Evolutionary conservation across 163 green algal species (phyloP), one percentile per base, ranked within the genome.

Genomic region (Chlorella variabilis): DNA sequence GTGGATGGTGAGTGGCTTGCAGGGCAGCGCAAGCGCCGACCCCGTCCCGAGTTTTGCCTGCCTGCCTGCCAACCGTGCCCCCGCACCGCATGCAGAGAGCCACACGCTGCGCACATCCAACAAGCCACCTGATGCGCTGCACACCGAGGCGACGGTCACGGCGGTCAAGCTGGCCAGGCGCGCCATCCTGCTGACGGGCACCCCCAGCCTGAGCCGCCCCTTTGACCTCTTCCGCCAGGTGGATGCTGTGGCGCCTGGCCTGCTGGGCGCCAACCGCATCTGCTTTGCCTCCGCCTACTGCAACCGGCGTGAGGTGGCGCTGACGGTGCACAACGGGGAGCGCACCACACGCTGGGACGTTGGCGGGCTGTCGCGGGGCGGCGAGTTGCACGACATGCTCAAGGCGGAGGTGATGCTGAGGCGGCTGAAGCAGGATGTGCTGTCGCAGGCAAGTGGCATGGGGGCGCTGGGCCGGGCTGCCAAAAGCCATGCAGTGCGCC

Each of bases 201-300:
- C 95, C 2, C 96, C 96, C 36, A 95, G 87, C 59, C 89, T 98
- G 34, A 92, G 63, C 61, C 74, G 90, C 18, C 96, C 96, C 17
- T 98, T 95, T 77, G 97, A 99, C 87, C 90, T 99, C 21, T 99
- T 92, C 87, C 83, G 90, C 27, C 96, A 99, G 92, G 87, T 98
- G 49, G 90, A 98, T 75, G 84, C 88, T 9, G 78, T 99, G 34
- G 73, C 85, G 73, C 93, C 94, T 2, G 92, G 94, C 1, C 83
- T 98, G 49, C 84, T 99, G 58, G 90, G 89, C 33, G 33, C 17
- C 48, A 92, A 71, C 76, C 88, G 93, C 77, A 88, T 94, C 23
- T 85, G 86, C 9, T 99, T 98, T 86, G 91, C 92, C 9, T 36
- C 73, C 1, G 83, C 88, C n/a, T 98, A 99, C 90, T 99, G 96